Evolutionary conservation across 108 stramenopile species (phyloP).

Genomic region (Cyclostephanos tholiformis): DNA sequence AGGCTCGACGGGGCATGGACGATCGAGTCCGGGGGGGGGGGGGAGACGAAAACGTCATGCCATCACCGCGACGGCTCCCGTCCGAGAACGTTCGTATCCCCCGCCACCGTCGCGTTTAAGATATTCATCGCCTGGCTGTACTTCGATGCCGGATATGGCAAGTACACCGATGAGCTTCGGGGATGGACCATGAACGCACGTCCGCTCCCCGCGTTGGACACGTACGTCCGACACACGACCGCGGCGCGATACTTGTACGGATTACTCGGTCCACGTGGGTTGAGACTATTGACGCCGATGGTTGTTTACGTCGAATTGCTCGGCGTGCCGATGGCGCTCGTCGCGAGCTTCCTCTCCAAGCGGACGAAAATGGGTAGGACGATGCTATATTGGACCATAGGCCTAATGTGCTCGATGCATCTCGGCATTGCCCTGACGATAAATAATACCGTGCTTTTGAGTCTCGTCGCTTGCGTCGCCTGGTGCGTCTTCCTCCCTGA

Average conservation of each 20-base stretch:
- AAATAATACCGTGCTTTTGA: conserved; percentile 76
- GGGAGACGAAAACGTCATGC: conserved; percentile 4
- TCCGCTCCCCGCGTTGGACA: conserved; percentile 82
- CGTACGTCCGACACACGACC: conserved; percentile 79
- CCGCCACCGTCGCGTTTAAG: conserved; percentile 58
- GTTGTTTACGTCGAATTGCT: conserved; percentile 83
- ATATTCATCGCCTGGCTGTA: conserved; percentile 80
- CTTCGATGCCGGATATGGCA: conserved; percentile 84
- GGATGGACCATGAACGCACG: conserved; percentile 78
- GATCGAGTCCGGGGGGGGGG: conserved; percentile 39
- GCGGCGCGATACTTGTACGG: conserved; percentile 78
- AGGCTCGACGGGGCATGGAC: conserved; percentile 64
- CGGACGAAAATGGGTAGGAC: not conserved
- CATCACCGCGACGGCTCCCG: not conserved
- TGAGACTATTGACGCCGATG: conserved; percentile 75
- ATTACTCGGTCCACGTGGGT: conserved; percentile 69
- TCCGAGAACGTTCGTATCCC: conserved; percentile 34
- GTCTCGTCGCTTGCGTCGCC: conserved; percentile 71
- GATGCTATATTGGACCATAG: conserved; percentile 45
- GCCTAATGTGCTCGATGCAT: conserved; percentile 70
- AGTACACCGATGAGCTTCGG: conserved; percentile 67
- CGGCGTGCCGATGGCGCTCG: conserved; percentile 57
- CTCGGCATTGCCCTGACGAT: conserved; percentile 78
- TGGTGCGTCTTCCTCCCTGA: conserved; percentile 77
- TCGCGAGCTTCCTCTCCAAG: conserved; percentile 64